phyloP scores from a whole-genome alignment of 2,329 filamentous ascomycete species.

The Grosmannia clavigera region DNA sequence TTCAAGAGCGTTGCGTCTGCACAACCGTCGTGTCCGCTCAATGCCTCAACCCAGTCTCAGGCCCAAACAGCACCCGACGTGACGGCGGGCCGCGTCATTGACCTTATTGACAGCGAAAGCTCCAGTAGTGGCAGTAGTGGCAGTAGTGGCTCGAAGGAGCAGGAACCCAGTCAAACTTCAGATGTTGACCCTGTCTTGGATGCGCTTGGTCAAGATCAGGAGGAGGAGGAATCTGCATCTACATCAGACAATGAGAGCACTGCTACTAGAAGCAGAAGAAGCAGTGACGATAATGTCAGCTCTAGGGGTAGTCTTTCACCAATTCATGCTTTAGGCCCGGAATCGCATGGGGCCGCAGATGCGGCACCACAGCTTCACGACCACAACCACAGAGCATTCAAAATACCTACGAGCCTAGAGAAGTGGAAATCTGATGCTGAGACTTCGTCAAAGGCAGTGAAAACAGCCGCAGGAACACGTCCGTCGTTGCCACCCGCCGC shows the following conservation, averaged over 20 bases:
- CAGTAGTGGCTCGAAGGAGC: neutral
- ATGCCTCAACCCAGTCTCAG: neutral
- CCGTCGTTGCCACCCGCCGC: neutral
- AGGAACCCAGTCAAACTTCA: neutral
- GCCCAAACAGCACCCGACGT: neutral
- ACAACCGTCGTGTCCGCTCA: neutral
- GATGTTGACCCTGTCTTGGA: neutral
- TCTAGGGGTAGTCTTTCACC: neutral
- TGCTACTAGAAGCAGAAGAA: neutral
- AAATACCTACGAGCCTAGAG: neutral
- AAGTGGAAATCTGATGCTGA: neutral
- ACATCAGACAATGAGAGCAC: neutral
- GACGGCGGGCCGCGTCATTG: neutral
- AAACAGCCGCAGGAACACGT: neutral
- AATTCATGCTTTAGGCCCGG: neutral
- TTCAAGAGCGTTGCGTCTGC: neutral
- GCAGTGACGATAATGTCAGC: neutral
- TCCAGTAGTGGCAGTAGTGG: neutral
- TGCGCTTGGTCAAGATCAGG: neutral
- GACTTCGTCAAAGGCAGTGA: neutral
- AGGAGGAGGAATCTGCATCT: neutral
- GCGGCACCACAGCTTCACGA: neutral
- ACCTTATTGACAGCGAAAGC: neutral
- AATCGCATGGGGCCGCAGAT: neutral
- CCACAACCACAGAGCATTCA: neutral